A percentile compares a stretch with the other conserved stretches of the same genome.
These are phyloP conservation scores for Plasmodium falciparum DNA, from an alignment of 169 alveolate genomes.

Conservation along the genomic window DNA sequence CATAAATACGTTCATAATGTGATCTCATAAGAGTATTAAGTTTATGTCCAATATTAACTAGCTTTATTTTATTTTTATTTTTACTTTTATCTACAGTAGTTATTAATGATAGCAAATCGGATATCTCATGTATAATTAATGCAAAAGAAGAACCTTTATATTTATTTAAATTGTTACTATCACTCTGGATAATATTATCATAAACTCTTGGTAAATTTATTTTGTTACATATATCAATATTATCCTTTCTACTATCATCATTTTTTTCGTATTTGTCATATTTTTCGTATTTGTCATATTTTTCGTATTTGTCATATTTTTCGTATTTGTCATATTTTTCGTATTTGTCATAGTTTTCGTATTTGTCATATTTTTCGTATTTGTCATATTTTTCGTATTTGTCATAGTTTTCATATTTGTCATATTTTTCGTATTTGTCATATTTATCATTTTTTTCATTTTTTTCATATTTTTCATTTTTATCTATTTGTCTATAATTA, in stretches of 20 bases:
- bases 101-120: constrained; percentile 21
- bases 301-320: not conserved
- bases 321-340: not conserved
- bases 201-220: no score
- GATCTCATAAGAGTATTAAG: constrained; percentile 39
- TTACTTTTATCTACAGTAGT: constrained; percentile 21
- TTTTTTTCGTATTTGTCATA: no score
- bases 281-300: not conserved
- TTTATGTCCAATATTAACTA: constrained; percentile 32
- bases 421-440: no score
- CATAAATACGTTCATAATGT: constrained; percentile 19
- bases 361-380: no score
- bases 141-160: constrained; percentile 26
- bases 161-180: not conserved
- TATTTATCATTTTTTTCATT: no score
- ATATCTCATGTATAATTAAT: constrained; percentile 28
- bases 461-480: not conserved
- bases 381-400: not conserved
- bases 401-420: no score
- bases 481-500: not conserved
- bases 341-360: no score
- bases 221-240: no score
- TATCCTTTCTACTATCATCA: no score
- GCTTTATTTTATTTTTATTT: constrained; percentile 17
- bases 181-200: not conserved